A percentile compares a stretch with the other conserved stretches of the same genome.
phyloP scores from a whole-genome alignment of 768 basidiomycete species.

The Mycena albidolilacea region DNA sequence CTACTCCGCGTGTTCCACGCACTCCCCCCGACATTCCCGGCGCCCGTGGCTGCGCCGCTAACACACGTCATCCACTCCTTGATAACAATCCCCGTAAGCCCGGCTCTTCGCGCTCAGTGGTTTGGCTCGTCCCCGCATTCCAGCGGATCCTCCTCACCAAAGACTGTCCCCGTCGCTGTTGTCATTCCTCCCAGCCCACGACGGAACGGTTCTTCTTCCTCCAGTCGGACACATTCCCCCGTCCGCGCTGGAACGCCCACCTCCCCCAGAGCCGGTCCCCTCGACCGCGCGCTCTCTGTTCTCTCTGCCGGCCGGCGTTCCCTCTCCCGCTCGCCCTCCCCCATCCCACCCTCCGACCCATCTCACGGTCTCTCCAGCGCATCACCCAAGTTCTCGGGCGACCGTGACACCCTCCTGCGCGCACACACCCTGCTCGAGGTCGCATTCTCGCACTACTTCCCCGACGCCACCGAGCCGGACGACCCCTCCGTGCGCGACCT shows the following conservation, averaged over 20 bases:
- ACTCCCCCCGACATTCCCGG: constrained; percentile 73
- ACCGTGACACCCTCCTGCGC: constrained; percentile 69
- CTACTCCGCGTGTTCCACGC: constrained; percentile 79
- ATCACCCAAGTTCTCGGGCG: constrained; percentile 24
- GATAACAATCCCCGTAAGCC: constrained; percentile 80
- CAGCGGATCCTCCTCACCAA: constrained; percentile 50
- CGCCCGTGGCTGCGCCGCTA: constrained; percentile 80
- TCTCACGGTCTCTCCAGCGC: not conserved
- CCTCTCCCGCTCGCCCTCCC: constrained; percentile 64
- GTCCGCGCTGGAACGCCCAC: constrained; percentile 46
- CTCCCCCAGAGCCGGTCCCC: constrained; percentile 58
- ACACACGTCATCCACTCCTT: constrained; percentile 88
- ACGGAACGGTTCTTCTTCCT: constrained; percentile 44
- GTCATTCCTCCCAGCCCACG: constrained; percentile 52
- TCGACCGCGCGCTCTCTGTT: constrained; percentile 73
- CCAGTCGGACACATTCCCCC: constrained; percentile 59
- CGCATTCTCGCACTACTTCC: constrained; percentile 74
- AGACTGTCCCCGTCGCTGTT: constrained; percentile 54
- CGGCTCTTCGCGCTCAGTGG: constrained; percentile 73
- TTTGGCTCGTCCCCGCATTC: constrained; percentile 59
- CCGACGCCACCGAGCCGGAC: constrained; percentile 74
- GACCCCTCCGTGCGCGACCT: constrained; percentile 70
- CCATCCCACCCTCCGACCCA: constrained; percentile 47
- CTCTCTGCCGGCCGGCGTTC: constrained; percentile 68
- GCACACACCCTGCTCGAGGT: constrained; percentile 79